Evolutionary conservation across 1,284 basidiomycete genomes (phyloP).

Genomic region (Boletus hoseneyae): DNA sequence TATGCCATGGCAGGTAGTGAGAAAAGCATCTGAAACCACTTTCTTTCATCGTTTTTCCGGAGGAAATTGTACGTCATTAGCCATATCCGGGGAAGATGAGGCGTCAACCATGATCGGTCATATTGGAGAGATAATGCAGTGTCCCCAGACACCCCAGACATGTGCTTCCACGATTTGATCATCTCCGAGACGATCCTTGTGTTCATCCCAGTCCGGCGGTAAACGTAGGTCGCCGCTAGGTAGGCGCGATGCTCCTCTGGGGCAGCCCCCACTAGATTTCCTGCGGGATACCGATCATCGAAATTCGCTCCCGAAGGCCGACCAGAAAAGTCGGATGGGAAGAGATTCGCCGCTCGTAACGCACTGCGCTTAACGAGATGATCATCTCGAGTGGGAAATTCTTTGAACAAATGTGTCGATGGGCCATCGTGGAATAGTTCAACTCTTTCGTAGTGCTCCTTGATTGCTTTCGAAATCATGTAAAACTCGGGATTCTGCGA

Average conservation of each 20-base stretch:
- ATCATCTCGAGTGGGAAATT: slow-evolving; percentile 4
- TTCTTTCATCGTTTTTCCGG: background rate
- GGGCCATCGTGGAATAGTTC: slow-evolving; percentile 6
- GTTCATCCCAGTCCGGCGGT: background rate
- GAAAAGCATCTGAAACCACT: background rate
- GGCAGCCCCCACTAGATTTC: slow-evolving; percentile 1
- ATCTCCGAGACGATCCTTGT: background rate
- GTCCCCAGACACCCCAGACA: background rate
- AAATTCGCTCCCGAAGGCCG: background rate
- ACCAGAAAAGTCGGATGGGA: slow-evolving; percentile 4
- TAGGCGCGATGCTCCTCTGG: slow-evolving; percentile 14
- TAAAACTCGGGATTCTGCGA: slow-evolving; percentile 36
- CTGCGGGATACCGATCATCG: slow-evolving; percentile 9
- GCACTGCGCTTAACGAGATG: slow-evolving; percentile 19
- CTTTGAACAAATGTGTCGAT: background rate
- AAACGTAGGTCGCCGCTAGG: slow-evolving; percentile 8
- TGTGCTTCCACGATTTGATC: slow-evolving; percentile 1
- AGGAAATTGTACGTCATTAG: background rate
- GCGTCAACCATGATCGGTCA: background rate
- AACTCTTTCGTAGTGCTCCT: slow-evolving; percentile 27
- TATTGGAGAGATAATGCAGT: background rate
- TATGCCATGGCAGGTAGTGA: slow-evolving; percentile 23
- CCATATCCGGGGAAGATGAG: background rate
- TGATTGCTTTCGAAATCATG: slow-evolving; percentile 25
- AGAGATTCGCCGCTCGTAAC: background rate